Evolutionary conservation across 768 basidiomycete genomes (phyloP).

Genomic region (Chlorophyllum brunneum): DNA sequence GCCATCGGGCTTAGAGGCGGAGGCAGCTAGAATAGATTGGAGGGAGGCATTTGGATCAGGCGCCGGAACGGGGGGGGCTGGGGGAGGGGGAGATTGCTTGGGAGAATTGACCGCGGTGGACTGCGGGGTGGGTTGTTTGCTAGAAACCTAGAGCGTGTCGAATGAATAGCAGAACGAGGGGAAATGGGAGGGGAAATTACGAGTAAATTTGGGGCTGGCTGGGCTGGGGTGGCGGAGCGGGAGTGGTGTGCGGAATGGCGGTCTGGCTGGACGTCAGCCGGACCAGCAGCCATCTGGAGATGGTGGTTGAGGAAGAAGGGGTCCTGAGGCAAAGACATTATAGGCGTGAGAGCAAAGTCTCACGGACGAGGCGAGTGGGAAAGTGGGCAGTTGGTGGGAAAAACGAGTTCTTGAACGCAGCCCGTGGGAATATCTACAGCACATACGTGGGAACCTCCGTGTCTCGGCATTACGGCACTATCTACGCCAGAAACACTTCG

Average conservation of each 20-base stretch:
- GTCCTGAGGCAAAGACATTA: slow-evolving; percentile 33
- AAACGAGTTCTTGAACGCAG: slow-evolving; percentile 11
- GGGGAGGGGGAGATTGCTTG: slow-evolving; percentile 26
- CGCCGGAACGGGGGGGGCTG: slow-evolving; percentile 23
- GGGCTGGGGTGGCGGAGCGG: slow-evolving; percentile 19
- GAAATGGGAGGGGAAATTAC: slow-evolving; percentile 25
- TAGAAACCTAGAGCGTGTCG: slow-evolving; percentile 27
- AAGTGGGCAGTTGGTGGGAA: slow-evolving; percentile 19
- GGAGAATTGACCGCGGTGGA: slow-evolving; percentile 15
- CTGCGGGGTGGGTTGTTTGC: slow-evolving; percentile 22
- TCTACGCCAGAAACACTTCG: slow-evolving; percentile 12
- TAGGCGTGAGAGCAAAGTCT: slow-evolving; percentile 45
- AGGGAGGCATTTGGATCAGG: slow-evolving; percentile 44
- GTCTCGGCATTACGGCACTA: slow-evolving; percentile 11
- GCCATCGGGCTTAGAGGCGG: slow-evolving; percentile 45
- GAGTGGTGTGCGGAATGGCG: slow-evolving; percentile 18
- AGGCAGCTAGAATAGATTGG: slow-evolving; percentile 49
- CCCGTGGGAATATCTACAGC: slow-evolving; percentile 14
- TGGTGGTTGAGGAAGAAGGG: slow-evolving; percentile 44
- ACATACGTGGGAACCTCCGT: slow-evolving; percentile 10
- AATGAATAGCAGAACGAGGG: slow-evolving; percentile 16
- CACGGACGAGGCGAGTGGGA: slow-evolving; percentile 36
- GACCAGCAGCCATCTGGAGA: slow-evolving; percentile 36
- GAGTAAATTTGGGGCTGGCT: slow-evolving; percentile 26
- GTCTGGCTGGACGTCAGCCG: slow-evolving; percentile 19